Evolutionary conservation across 331 rosid genomes (phyloP).

Genomic region (Acacia concinna): DNA sequence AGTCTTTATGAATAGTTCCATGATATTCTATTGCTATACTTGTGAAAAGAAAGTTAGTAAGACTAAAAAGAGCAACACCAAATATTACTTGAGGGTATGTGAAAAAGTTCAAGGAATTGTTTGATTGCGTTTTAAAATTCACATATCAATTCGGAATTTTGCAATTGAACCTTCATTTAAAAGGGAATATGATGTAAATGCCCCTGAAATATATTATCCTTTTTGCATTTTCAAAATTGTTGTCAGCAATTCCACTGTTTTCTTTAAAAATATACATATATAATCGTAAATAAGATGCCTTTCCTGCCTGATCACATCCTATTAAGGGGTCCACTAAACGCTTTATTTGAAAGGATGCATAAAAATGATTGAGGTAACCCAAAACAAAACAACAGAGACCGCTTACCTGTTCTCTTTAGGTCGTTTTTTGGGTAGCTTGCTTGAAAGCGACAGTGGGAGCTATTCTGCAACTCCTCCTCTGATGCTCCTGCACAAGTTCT

Average conservation of each 20-base stretch:
- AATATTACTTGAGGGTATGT: not conserved
- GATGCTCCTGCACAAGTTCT: conserved; percentile 93
- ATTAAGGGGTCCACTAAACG: conserved; percentile 44
- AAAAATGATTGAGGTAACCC: conserved; percentile 33
- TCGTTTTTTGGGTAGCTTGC: conserved; percentile 73
- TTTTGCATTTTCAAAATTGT: not conserved
- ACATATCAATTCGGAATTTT: not conserved
- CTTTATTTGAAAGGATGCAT: conserved; percentile 40
- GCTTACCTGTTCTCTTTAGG: conserved; percentile 55
- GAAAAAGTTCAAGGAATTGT: not conserved
- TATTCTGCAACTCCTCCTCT: conserved; percentile 99
- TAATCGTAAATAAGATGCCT: conserved; percentile 23
- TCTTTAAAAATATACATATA: not conserved
- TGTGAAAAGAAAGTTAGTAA: not conserved
- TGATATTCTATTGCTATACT: not conserved
- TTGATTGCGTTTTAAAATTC: not conserved
- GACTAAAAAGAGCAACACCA: not conserved
- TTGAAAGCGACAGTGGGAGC: conserved; percentile 99
- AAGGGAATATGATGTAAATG: not conserved
- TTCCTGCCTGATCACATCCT: conserved; percentile 25
- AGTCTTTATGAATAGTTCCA: not conserved
- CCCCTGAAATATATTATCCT: not conserved
- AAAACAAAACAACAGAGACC: conserved; percentile 33
- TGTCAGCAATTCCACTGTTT: not conserved
- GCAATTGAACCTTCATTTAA: not conserved